Conservation (phyloP, 192 early-diverging fungal species). For the Coemansia sp. region DNA sequence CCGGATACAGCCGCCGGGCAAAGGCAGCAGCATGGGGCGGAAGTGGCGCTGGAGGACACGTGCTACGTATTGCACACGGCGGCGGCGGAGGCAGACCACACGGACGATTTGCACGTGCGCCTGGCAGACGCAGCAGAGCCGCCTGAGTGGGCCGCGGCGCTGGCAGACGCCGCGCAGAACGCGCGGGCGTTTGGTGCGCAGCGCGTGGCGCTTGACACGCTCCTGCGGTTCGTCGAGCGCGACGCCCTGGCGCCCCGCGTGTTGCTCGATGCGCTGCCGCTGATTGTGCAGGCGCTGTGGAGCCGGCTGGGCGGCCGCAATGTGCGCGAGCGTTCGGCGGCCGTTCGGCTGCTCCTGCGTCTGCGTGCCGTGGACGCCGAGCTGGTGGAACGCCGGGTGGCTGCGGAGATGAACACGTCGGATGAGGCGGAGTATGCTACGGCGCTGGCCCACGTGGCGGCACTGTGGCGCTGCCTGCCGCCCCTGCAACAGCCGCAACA, state of each 20-base stretch:
- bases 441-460: conserved; percentile 29
- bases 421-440: background rate
- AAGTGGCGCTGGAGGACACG: conserved; percentile 23
- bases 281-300: no score
- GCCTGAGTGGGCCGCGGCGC: conserved; percentile 9
- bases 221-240: conserved; percentile 31
- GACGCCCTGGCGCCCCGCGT: conserved; percentile 4
- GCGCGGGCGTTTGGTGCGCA: conserved; percentile 12
- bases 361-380: conserved; percentile 42
- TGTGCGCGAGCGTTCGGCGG: conserved; percentile 58
- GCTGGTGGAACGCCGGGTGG: conserved; percentile 19
- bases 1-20: background rate
- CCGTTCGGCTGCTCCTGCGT: conserved; percentile 65
- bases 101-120: background rate
- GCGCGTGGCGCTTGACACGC: conserved; percentile 21
- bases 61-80: conserved; percentile 38
- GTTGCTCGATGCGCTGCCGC: no score
- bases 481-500: conserved; percentile 12
- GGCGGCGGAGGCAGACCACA: conserved; percentile 22
- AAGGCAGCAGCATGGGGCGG: background rate
- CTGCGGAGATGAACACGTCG: conserved; percentile 16
- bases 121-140: conserved; percentile 1
- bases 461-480: conserved; percentile 42
- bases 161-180: background rate
- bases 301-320: conserved; percentile 57